A percentile compares a stretch with the other conserved stretches of the same genome.
Evolutionary conservation across 73 alveolate genomes (phyloP).

Genomic region (Urostyla sp.): DNA sequence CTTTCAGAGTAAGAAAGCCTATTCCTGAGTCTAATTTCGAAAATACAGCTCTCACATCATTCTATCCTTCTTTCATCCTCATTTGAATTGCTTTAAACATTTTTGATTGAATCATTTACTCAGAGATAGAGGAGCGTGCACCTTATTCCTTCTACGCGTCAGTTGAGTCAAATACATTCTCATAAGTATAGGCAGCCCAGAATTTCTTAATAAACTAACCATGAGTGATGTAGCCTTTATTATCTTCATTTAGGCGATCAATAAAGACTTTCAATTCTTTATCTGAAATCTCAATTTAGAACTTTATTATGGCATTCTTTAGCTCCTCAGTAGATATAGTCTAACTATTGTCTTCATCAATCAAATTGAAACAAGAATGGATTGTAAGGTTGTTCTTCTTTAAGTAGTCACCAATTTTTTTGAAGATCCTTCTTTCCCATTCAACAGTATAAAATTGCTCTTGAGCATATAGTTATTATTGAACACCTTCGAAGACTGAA

Average conservation of each 20-base stretch:
- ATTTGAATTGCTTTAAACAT: conserved; percentile 50
- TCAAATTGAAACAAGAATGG: conserved; percentile 49
- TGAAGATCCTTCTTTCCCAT: conserved; percentile 62
- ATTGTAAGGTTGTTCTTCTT: conserved; percentile 38
- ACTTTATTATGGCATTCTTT: conserved; percentile 25
- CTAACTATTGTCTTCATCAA: conserved; percentile 55
- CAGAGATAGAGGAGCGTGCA: no score
- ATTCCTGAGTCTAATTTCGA: conserved; percentile 30
- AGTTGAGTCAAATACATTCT: conserved; percentile 5
- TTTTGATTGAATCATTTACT: conserved; percentile 8
- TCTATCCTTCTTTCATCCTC: conserved; percentile 27
- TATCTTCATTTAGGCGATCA: conserved; percentile 40
- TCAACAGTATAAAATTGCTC: conserved; percentile 58
- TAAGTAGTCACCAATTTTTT: conserved; percentile 62
- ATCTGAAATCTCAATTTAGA: conserved; percentile 20
- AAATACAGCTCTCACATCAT: conserved; percentile 14
- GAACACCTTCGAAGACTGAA: conserved; percentile 47
- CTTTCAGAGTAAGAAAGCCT: conserved; percentile 51
- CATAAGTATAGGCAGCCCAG: conserved; percentile 66
- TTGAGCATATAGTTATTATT: conserved; percentile 38
- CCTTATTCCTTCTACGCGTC: conserved; percentile 27
- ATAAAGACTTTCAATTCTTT: conserved; percentile 52
- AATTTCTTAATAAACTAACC: conserved; percentile 49
- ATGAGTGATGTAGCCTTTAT: conserved; percentile 42
- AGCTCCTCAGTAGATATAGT: conserved; percentile 62